phyloP scores from a whole-genome alignment of 352 stramenopile species.

The Phytophthora kernoviae region DNA sequence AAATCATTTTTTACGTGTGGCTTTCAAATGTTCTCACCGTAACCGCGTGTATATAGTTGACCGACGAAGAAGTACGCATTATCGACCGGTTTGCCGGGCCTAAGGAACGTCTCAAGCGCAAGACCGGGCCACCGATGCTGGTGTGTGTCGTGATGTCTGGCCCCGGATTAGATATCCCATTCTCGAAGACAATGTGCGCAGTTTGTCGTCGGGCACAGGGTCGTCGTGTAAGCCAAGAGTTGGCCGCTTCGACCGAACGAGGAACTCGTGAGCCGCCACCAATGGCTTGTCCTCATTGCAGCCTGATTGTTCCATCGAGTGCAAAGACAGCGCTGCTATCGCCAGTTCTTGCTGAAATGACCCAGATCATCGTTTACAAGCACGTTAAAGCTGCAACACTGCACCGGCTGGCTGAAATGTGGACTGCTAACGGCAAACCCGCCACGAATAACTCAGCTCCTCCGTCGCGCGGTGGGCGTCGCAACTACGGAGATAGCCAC shows the following conservation, averaged over 20 bases:
- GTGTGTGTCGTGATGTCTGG: constrained; percentile 64
- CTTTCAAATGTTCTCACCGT: neutral
- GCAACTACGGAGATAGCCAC: constrained; percentile 24
- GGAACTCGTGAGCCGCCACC: constrained; percentile 12
- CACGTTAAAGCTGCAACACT: constrained; percentile 58
- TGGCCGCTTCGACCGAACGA: constrained; percentile 11
- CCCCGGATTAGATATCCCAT: constrained; percentile 37
- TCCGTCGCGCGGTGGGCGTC: constrained; percentile 3
- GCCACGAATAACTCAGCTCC: constrained; percentile 12
- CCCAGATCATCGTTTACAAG: constrained; percentile 52
- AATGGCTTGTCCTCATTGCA: constrained; percentile 68
- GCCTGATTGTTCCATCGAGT: constrained; percentile 21
- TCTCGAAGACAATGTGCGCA: constrained; percentile 57
- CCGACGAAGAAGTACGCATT: constrained; percentile 49
- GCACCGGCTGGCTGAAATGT: constrained; percentile 55
- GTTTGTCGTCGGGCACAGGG: constrained; percentile 54
- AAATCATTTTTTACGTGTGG: neutral
- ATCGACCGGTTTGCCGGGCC: constrained; percentile 57
- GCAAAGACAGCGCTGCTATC: constrained; percentile 29
- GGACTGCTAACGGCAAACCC: constrained; percentile 14
- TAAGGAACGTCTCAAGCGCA: constrained; percentile 36
- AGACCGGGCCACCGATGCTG: constrained; percentile 20
- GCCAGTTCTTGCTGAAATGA: constrained; percentile 36
- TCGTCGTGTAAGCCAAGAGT: constrained; percentile 46
- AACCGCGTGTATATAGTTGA: constrained; percentile 34